These are phyloP conservation scores for Fusarium sp. DNA, from an alignment of 2,329 filamentous ascomycete genomes.

Conservation along the genomic window DNA sequence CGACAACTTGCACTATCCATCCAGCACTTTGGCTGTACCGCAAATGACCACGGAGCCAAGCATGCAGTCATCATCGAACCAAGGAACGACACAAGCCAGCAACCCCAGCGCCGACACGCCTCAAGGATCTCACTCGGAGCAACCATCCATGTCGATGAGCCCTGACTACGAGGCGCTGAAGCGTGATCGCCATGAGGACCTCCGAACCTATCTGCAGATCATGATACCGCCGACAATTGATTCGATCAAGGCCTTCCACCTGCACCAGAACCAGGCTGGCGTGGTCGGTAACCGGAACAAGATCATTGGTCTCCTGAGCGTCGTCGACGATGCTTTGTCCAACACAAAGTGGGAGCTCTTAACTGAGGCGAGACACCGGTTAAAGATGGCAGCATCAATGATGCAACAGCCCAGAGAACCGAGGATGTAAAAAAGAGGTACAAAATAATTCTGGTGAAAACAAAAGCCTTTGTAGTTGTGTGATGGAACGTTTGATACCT, in stretches of 20 bases:
- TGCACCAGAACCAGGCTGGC: conserved; percentile 43
- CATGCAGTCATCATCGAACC: conserved; percentile 29
- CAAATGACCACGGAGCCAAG: conserved; percentile 31
- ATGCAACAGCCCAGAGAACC: conserved; percentile 40
- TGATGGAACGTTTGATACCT: conserved; percentile 11
- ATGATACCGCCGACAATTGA: conserved; percentile 44
- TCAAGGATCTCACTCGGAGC: conserved; percentile 31
- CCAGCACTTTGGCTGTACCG: conserved; percentile 14
- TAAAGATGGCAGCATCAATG: conserved; percentile 42
- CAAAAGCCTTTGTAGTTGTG: neutral
- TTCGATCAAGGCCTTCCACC: conserved; percentile 42
- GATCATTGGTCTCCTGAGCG: conserved; percentile 39
- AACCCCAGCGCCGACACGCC: conserved; percentile 23
- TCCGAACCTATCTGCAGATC: conserved; percentile 42
- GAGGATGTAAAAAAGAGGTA: conserved; percentile 18
- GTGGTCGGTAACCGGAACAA: conserved; percentile 43
- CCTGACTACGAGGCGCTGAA: conserved; percentile 35
- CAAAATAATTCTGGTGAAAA: neutral
- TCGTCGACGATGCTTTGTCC: conserved; percentile 40
- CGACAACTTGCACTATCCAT: conserved; percentile 39
- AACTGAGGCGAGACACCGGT: conserved; percentile 38
- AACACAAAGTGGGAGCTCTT: conserved; percentile 41
- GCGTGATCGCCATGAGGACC: conserved; percentile 40
- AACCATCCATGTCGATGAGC: conserved; percentile 25
- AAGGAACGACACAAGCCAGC: conserved; percentile 2